phyloP scores from a whole-genome alignment of 1,139 yeast genomes.

The Candida sanyaensis region DNA sequence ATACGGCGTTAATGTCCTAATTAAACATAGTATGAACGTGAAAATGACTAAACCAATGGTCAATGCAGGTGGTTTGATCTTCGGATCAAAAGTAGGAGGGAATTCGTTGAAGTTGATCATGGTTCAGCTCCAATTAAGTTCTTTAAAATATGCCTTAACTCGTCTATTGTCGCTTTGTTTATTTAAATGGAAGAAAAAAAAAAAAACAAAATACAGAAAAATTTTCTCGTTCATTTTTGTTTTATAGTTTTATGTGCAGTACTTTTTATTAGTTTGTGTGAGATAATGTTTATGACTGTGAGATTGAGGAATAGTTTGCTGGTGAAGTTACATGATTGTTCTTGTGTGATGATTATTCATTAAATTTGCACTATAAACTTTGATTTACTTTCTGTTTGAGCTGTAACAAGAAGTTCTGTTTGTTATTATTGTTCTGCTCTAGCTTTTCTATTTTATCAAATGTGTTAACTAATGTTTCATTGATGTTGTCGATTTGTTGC shows the following conservation, averaged over 20 bases:
- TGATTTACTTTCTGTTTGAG: constrained; percentile 19
- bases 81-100: constrained; percentile 4
- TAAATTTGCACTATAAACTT: neutral
- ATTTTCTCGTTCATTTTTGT: no score
- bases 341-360: neutral
- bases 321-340: neutral
- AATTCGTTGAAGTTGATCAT: constrained; percentile 5
- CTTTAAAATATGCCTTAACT: neutral
- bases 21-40: constrained; percentile 37
- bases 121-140: neutral
- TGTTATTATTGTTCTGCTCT: constrained; percentile 26
- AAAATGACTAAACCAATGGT: constrained; percentile 66
- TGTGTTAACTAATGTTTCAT: constrained; percentile 36
- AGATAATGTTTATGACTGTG: no score
- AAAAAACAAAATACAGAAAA: no score
- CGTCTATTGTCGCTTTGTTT: no score
- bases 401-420: constrained; percentile 25
- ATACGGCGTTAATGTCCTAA: constrained; percentile 22
- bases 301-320: no score
- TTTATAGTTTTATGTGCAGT: no score
- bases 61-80: constrained; percentile 51
- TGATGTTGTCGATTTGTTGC: constrained; percentile 41
- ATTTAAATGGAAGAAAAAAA: no score
- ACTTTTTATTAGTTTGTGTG: no score
- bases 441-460: constrained; percentile 27